These are phyloP conservation scores for Agrocybe praecox DNA, from an alignment of 768 basidiomycete genomes.

Conservation along the genomic window DNA sequence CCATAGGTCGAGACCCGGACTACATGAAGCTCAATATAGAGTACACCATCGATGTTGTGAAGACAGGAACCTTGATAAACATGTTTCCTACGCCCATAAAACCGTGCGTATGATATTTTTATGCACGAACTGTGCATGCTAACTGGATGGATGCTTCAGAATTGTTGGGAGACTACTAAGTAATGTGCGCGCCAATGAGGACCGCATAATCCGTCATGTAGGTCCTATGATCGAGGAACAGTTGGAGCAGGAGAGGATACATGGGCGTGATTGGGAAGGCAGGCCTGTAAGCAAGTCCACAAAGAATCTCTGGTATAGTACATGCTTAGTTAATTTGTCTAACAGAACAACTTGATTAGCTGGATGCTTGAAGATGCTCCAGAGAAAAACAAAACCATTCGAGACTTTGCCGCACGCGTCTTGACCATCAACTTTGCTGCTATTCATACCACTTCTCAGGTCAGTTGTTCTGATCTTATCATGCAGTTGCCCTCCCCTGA, in stretches of 20 bases:
- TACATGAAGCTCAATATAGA: constrained; percentile 17
- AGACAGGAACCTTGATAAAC: constrained; percentile 10
- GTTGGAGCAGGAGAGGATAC: constrained; percentile 7
- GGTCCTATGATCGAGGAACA: constrained; percentile 16
- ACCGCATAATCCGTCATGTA: constrained; percentile 5
- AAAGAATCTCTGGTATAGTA: too few species aligned
- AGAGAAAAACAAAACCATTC: constrained; percentile 15
- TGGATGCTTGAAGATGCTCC: constrained; percentile 27
- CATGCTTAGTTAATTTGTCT: too few species aligned
- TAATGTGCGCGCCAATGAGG: constrained; percentile 11
- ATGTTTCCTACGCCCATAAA: constrained; percentile 18
- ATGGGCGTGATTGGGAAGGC: constrained; percentile 4
- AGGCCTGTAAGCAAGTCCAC: constrained; percentile 9
- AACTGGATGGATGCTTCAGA: constrained; percentile 1
- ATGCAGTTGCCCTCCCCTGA: background rate
- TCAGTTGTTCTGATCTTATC: background rate
- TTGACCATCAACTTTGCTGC: constrained; percentile 26
- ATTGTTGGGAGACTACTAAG: constrained; percentile 15
- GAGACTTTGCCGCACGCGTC: constrained; percentile 19
- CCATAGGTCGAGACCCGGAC: constrained; percentile 20
- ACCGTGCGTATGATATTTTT: constrained; percentile 12
- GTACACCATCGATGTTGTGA: constrained; percentile 17
- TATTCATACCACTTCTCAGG: constrained; percentile 26
- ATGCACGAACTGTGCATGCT: background rate
- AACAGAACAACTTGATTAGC: constrained; percentile 21